Base-by-base conservation (phyloP, 2,329 filamentous ascomycete genomes). In the Phialophora verrucosa region DNA sequence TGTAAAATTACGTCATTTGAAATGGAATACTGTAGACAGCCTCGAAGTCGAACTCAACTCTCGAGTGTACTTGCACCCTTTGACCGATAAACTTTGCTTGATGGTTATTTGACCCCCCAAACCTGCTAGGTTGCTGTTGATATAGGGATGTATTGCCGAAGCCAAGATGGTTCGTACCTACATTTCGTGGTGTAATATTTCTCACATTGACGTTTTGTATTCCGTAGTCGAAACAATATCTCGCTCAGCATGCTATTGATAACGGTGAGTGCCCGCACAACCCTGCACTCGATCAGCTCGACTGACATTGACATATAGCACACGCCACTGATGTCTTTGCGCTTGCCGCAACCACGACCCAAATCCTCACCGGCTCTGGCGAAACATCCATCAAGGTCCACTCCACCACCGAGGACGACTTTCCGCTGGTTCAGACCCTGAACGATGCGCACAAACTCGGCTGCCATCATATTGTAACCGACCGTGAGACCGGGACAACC, bases 211-310 rank as follows among this genome's bases (percentile, higher is more conserved):
- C 64, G 35, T 57, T 12, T 38, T 17, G 54, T 27, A 97, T 94
- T 99, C 95, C 63, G 54, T 27, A 97, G 95, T 99, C 95, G 63
- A 98, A 98, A 83, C 95, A 98, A 89, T 99, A 97, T 78, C 87
- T 99, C 69, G 96, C 94, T 75, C 90, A 91, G 72, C 92, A 97
- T 79, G 94, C 93, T 51, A 87, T 97, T 78, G 91, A 96, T 77
- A 87, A 93, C 83, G 93, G 92, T 92, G 78, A 77, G 83, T 76
- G 1, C 23, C 8, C 6, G 14, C 14, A 29, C 8, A 31, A 5
- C 44, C 74, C 73, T 55, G 6, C 11, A 20, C 77, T 51, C 75
- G 20, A 4, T 17, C 31, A 8, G 10, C 29, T 23, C n/a, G 35
- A 44, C 71, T 76, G 74, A 59, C 59, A 47, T 27, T 42, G 17